phyloP scores from a whole-genome alignment of 2,329 filamentous ascomycete genomes.

The Ramularia collo-cygni region DNA sequence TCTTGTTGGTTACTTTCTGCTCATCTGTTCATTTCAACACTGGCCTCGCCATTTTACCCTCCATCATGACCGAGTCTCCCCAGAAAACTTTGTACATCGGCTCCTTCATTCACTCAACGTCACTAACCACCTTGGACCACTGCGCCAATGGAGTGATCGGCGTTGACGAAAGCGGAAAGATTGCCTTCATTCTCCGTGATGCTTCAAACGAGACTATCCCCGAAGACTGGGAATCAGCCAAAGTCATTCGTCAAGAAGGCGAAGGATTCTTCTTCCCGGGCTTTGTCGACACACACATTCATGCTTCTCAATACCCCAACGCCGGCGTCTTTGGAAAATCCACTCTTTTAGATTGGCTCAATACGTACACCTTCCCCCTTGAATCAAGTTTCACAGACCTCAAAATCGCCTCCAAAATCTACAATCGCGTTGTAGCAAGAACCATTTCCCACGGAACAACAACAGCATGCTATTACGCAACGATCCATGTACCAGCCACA shows the following conservation, averaged over 20 bases:
- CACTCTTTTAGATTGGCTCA: constrained; percentile 87
- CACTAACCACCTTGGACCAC: constrained; percentile 43
- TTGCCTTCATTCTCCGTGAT: constrained; percentile 41
- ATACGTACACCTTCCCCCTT: constrained; percentile 90
- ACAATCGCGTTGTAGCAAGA: constrained; percentile 67
- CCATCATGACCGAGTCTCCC: too few relatives aligned
- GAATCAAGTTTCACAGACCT: constrained; percentile 67
- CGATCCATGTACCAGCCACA: constrained; percentile 78
- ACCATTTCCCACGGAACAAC: constrained; percentile 89
- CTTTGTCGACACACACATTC: constrained; percentile 93
- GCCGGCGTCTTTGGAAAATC: constrained; percentile 88
- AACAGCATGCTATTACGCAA: constrained; percentile 90
- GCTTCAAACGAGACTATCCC: constrained; percentile 18
- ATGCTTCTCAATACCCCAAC: constrained; percentile 93
- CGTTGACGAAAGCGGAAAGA: constrained; percentile 48
- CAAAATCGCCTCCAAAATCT: constrained; percentile 61
- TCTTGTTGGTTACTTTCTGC: too few relatives aligned
- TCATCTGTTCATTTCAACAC: too few relatives aligned
- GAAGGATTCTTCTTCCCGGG: constrained; percentile 75
- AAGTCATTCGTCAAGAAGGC: constrained; percentile 34
- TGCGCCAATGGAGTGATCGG: constrained; percentile 41
- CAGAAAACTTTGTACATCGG: constrained; percentile 48
- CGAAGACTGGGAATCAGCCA: constrained; percentile 36
- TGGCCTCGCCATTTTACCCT: too few relatives aligned
- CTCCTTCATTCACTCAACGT: constrained; percentile 54